Base-by-base conservation (phyloP, 768 basidiomycete species). In the Boletales sp. region DNA sequence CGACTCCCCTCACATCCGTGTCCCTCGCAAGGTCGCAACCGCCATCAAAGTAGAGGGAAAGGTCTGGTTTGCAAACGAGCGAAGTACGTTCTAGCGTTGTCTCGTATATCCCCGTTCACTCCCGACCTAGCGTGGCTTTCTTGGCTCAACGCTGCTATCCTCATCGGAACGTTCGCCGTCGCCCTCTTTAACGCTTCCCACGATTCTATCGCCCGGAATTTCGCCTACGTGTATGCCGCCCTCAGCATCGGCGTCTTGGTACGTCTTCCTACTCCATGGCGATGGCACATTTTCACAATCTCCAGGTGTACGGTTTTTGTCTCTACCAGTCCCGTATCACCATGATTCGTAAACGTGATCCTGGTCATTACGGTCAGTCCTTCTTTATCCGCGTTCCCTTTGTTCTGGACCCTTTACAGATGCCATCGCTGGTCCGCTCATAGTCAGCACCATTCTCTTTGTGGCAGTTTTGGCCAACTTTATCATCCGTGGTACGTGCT, bases 21-120 rank as follows among this genome's bases (percentile, higher is more conserved):
- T 92, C 0, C 90, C 90, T 0, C 89, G 86, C 73, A 94, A 93
- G 69, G 81, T 90, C 18, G 73, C 86, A 0, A 87, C 87, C 1
- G 81, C 86, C 0, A 75, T 97, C 59, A 88, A 84, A 55, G 92
- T 97, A 15, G 94, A 97, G 65, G 85, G 83, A 18, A 97, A 97
- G 62, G 94, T 97, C 42, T 97, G 94, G 94, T 95, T 97, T 66
- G 93, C 94, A 9, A 96, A 96, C 62, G 94, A 97, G 69, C 74
- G 91, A 63, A 93, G 90, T 93, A 41, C 53, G 84, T 44, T 41
- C 10, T 12, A 9, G 14, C 25, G 8, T 13, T 42, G 17, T 46
- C 40, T 34, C 3, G 36, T 36, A 15, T 47, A 35, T 30, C 30
- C 28, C 31, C 14, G 13, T 9, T 61, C 31, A 63, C 33, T n/a